Evolutionary conservation across 805 yeast species (phyloP).

Genomic region (Wickerhamiella occidentalis): DNA sequence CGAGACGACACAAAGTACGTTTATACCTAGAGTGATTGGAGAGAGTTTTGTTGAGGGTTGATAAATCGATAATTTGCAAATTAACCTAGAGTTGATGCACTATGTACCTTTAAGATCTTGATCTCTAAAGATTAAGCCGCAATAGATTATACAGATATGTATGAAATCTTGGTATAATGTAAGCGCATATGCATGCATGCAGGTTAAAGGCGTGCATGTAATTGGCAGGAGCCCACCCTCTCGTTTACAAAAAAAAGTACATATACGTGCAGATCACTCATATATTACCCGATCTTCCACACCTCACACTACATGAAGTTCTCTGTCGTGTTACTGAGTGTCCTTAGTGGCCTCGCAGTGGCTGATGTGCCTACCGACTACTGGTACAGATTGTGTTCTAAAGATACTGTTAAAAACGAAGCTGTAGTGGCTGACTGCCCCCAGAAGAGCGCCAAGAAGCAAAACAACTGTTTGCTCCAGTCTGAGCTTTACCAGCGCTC

Average conservation of each 20-base stretch:
- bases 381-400: slow-evolving; percentile 9
- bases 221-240: no score
- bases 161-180: neutral
- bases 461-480: neutral
- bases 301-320: neutral
- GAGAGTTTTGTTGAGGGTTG: no score
- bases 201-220: neutral
- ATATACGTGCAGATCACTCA: neutral
- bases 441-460: neutral
- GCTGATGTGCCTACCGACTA: slow-evolving; percentile 5
- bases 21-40: no score
- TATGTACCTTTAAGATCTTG: no score
- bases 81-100: no score
- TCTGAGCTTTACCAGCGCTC: slow-evolving; percentile 6
- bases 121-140: neutral
- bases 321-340: neutral
- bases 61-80: no score
- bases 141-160: neutral
- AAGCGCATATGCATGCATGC: neutral
- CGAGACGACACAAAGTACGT: no score
- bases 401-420: slow-evolving; percentile 2
- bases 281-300: no score
- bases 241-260: no score
- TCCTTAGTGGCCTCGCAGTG: neutral
- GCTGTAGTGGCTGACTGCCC: slow-evolving; percentile 4